Percentiles rank a stretch among this genome's conserved stretches.
These are phyloP conservation scores for Globisporangium emineosum DNA, from an alignment of 352 stramenopile genomes.

Conservation along the genomic window DNA sequence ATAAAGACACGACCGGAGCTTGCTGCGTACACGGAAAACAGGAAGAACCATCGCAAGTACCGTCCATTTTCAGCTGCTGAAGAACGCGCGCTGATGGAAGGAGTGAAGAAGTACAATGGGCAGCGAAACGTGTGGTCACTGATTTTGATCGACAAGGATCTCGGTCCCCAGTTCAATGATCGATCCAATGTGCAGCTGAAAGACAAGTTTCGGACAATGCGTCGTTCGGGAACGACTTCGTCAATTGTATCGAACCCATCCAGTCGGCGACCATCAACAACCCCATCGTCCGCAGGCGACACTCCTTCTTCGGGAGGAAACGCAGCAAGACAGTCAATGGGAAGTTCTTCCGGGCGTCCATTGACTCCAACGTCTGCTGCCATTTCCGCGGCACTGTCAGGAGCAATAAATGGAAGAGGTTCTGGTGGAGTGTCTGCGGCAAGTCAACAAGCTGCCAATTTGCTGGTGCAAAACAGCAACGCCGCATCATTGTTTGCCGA, in stretches of 20 bases:
- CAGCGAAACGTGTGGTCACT: conserved; percentile 83
- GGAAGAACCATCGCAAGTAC: conserved; percentile 87
- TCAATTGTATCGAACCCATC: conserved; percentile 39
- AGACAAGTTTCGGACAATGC: conserved; percentile 83
- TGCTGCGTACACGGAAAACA: conserved; percentile 76
- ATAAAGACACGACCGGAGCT: conserved; percentile 81
- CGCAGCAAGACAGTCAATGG: conserved; percentile 11
- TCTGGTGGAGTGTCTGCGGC: conserved; percentile 31
- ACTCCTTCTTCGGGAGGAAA: conserved; percentile 1
- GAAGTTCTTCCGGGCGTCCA: conserved; percentile 12
- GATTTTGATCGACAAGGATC: conserved; percentile 77
- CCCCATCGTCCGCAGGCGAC: conserved; percentile 16
- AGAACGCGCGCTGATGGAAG: conserved; percentile 81
- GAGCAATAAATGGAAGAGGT: conserved; percentile 24
- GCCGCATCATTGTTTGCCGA: conserved; percentile 58
- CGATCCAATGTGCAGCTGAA: conserved; percentile 82
- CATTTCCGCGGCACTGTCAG: conserved; percentile 29
- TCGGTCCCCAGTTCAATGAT: conserved; percentile 79
- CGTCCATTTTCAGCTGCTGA: conserved; percentile 75
- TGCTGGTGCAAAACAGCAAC: conserved; percentile 54
- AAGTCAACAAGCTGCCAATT: conserved; percentile 47
- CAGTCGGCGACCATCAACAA: conserved; percentile 37
- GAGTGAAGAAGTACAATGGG: conserved; percentile 82
- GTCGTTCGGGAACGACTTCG: conserved; percentile 45
- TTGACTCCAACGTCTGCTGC: conserved; percentile 34